Conservation (phyloP, 306 rosid genomes). For the Sicyos edulis region DNA sequence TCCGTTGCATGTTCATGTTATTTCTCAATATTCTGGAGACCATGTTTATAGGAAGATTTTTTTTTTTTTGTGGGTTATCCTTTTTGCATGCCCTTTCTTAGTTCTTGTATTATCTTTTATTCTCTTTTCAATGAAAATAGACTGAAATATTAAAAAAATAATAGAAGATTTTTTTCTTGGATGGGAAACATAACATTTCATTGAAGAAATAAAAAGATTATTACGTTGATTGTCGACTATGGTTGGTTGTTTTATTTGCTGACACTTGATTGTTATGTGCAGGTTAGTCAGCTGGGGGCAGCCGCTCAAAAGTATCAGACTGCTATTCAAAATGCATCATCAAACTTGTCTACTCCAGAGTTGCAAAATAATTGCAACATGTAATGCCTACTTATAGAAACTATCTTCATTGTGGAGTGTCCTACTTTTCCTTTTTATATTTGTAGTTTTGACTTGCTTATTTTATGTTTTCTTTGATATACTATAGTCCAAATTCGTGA, state of each 20-base stretch:
- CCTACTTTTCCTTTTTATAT: neutral
- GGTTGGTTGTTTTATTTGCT: conserved; percentile 12
- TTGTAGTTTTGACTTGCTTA: neutral
- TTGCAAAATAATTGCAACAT: conserved; percentile 88
- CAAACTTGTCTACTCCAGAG: conserved; percentile 78
- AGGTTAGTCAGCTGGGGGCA: conserved; percentile 93
- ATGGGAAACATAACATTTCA: neutral
- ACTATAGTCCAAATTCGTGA: neutral
- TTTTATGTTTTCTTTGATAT: conserved; percentile 1
- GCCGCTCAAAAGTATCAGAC: conserved; percentile 97
- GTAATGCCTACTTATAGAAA: conserved; percentile 37
- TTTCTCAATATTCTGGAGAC: too few species aligned
- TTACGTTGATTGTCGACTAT: neutral
- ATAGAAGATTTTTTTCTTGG: too few species aligned
- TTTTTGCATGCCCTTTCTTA: too few species aligned
- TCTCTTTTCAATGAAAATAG: too few species aligned
- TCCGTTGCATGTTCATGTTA: too few species aligned
- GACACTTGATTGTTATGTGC: conserved; percentile 20
- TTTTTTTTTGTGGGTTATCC: too few species aligned
- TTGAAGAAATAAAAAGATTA: neutral
- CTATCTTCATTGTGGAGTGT: conserved; percentile 8
- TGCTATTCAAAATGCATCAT: conserved; percentile 79
- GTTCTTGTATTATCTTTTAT: too few species aligned
- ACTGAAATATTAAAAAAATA: too few species aligned
- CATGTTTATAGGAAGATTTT: too few species aligned